Evolutionary conservation across 805 yeast genomes (phyloP).

Genomic region (Ogataea populi-albae): DNA sequence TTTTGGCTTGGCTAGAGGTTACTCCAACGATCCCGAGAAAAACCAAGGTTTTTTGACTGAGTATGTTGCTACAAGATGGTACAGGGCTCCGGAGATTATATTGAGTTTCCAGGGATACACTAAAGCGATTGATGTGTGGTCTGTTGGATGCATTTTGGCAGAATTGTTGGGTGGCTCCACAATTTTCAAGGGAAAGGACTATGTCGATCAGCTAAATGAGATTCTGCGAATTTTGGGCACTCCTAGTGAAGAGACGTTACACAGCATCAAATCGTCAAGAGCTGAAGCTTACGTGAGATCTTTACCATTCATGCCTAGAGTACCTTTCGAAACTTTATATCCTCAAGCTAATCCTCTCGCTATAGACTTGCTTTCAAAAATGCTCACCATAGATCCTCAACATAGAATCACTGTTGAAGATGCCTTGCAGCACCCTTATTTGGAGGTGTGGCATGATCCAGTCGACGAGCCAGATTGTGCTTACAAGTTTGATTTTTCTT

Average conservation of each 20-base stretch:
- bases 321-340: conserved; percentile 66
- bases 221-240: conserved; percentile 89
- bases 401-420: conserved; percentile 83
- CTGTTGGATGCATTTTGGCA: conserved; percentile 95
- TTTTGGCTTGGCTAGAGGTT: conserved; percentile 94
- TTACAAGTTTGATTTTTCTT: conserved; percentile 78
- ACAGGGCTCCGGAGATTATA: conserved; percentile 98
- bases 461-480: conserved; percentile 85
- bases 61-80: conserved; percentile 98
- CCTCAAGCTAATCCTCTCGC: conserved; percentile 89
- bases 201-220: conserved; percentile 90
- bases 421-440: conserved; percentile 85
- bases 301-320: conserved; percentile 76
- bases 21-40: conserved; percentile 73
- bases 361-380: conserved; percentile 68
- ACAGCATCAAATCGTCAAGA: conserved; percentile 74
- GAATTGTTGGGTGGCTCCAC: conserved; percentile 91
- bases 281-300: conserved; percentile 91
- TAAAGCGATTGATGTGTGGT: conserved; percentile 96
- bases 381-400: conserved; percentile 86
- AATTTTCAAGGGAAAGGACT: conserved; percentile 91
- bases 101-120: conserved; percentile 91
- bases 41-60: conserved; percentile 95
- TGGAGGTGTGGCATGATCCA: conserved; percentile 90
- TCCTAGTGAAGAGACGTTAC: conserved; percentile 70